These are phyloP conservation scores for Exidia glandulosa DNA, from an alignment of 768 basidiomycete genomes.

Conservation along the genomic window DNA sequence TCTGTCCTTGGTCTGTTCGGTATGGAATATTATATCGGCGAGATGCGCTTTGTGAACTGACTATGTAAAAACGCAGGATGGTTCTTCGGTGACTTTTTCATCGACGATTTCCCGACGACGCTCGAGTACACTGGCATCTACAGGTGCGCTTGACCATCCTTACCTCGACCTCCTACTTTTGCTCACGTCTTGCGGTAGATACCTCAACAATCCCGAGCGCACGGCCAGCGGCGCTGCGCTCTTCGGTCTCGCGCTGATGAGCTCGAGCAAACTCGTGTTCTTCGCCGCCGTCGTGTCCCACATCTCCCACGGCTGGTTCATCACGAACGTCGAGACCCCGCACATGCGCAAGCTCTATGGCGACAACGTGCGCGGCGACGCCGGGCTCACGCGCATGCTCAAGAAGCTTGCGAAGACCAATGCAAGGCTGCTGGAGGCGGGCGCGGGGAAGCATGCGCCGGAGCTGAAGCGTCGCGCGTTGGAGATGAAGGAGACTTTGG, in stretches of 20 bases:
- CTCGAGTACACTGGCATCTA: constrained; percentile 97
- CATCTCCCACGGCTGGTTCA: constrained; percentile 93
- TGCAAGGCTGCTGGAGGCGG: constrained; percentile 59
- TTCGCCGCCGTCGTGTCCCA: constrained; percentile 74
- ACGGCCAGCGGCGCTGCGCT: constrained; percentile 93
- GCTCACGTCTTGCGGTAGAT: constrained; percentile 37
- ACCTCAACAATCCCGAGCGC: constrained; percentile 84
- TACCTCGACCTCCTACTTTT: background rate
- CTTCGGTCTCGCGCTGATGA: constrained; percentile 87
- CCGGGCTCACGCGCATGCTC: constrained; percentile 96
- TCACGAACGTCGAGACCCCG: constrained; percentile 86
- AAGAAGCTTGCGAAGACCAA: constrained; percentile 84
- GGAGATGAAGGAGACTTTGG: constrained; percentile 89
- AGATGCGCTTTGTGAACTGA: background rate
- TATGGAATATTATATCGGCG: constrained; percentile 24
- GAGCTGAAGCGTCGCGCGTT: constrained; percentile 74
- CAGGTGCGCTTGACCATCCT: constrained; percentile 38
- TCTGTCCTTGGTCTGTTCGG: constrained; percentile 92
- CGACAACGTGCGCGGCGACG: constrained; percentile 85
- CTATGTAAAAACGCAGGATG: constrained; percentile 48
- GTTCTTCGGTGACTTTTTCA: constrained; percentile 98
- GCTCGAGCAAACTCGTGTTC: constrained; percentile 86
- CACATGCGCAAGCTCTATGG: constrained; percentile 98
- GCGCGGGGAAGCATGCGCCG: constrained; percentile 71
- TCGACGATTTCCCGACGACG: constrained; percentile 82